A percentile compares a stretch with the other conserved stretches of the same genome.
Conservation (phyloP, 164 flowering plant species). For the Paratinospora sagittata region DNA sequence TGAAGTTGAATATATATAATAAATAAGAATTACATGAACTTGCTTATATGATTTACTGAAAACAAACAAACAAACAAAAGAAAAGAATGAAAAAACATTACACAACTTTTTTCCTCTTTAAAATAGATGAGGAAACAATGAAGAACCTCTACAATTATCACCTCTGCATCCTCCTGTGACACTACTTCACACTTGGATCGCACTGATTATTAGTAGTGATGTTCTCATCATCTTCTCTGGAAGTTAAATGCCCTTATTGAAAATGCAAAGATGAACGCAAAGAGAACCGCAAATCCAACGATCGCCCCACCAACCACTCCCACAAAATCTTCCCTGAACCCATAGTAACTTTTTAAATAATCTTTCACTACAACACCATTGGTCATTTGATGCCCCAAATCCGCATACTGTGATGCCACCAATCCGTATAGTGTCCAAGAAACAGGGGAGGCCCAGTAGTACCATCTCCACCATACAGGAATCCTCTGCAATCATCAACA, state of each 20-base stretch:
- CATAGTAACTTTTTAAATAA: slow-evolving; percentile 31
- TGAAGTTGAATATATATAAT: too few relatives aligned
- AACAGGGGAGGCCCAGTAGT: slow-evolving; percentile 42
- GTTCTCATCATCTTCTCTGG: slow-evolving; percentile 24
- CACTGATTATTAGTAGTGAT: too few relatives aligned
- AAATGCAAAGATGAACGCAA: slow-evolving; percentile 44
- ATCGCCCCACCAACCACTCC: slow-evolving; percentile 26
- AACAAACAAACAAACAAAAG: too few relatives aligned
- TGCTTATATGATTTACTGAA: too few relatives aligned
- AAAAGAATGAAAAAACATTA: too few relatives aligned
- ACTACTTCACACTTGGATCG: too few relatives aligned
- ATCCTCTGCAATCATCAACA: slow-evolving; percentile 34
- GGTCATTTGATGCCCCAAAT: slow-evolving; percentile 18
- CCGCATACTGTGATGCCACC: slow-evolving; percentile 46
- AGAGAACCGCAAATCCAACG: slow-evolving; percentile 31
- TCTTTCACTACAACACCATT: slow-evolving; percentile 25
- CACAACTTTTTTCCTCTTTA: too few relatives aligned
- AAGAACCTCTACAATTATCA: too few relatives aligned
- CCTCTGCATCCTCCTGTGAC: too few relatives aligned
- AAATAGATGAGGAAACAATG: too few relatives aligned
- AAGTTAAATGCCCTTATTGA: slow-evolving; percentile 30
- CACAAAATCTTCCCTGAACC: slow-evolving; percentile 34
- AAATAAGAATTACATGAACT: too few relatives aligned
- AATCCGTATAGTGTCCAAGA: slow-evolving; percentile 57
- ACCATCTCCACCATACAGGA: slow-evolving; percentile 67